Evolutionary conservation across 2,329 filamentous ascomycete species (phyloP).

Genomic region (Diaporthe australafricana): DNA sequence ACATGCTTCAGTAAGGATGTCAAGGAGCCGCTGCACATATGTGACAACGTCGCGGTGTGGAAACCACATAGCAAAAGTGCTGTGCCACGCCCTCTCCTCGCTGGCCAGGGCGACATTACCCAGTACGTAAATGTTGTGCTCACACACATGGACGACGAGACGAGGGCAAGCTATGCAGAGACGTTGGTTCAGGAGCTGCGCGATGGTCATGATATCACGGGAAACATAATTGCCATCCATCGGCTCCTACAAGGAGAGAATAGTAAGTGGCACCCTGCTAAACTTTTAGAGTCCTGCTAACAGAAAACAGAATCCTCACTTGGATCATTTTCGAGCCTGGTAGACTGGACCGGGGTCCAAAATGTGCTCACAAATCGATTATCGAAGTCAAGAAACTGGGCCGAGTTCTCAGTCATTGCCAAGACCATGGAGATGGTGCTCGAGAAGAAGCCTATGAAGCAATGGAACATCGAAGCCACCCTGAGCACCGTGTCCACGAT

Average conservation of each 20-base stretch:
- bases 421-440: conserved; percentile 59
- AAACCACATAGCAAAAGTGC: background rate
- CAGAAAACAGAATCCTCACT: conserved; percentile 22
- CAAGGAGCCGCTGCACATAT: conserved; percentile 47
- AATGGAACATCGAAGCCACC: conserved; percentile 69
- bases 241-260: conserved; percentile 48
- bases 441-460: conserved; percentile 64
- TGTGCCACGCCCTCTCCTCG: conserved; percentile 45
- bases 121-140: conserved; percentile 46
- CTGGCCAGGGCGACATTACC: conserved; percentile 46
- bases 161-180: conserved; percentile 53
- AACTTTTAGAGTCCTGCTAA: background rate
- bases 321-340: conserved; percentile 38
- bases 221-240: conserved; percentile 58
- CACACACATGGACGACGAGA: conserved; percentile 39
- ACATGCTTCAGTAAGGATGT: conserved; percentile 50
- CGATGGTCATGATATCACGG: conserved; percentile 47
- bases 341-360: conserved; percentile 56
- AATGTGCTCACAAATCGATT: conserved; percentile 53
- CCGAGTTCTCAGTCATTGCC: conserved; percentile 53
- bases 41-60: conserved; percentile 10
- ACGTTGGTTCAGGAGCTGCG: conserved; percentile 50
- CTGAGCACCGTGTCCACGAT: conserved; percentile 57
- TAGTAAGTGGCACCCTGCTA: conserved; percentile 20
- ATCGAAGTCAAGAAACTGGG: conserved; percentile 42